These are phyloP conservation scores for Pezicula neosporulosa DNA, from an alignment of 2,329 filamentous ascomycete species.

Conservation along the genomic window DNA sequence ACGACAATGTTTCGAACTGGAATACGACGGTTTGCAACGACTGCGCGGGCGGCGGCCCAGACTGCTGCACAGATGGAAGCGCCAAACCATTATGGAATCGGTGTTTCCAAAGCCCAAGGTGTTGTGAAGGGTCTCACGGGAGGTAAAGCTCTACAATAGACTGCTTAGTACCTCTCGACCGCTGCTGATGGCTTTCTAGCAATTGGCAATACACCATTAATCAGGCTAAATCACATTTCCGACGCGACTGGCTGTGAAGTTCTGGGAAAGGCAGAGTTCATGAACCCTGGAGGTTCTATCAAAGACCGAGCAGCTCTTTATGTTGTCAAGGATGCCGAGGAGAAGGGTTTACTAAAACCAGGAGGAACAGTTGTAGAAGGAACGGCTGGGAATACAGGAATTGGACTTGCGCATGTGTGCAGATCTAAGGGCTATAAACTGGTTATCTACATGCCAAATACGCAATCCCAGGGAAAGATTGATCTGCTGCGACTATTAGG, in stretches of 20 bases:
- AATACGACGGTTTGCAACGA: slow-evolving; percentile 52
- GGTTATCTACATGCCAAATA: slow-evolving; percentile 99
- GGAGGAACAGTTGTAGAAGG: slow-evolving; percentile 96
- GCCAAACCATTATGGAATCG: slow-evolving; percentile 52
- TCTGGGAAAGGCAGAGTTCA: slow-evolving; percentile 96
- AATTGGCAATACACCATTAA: slow-evolving; percentile 95
- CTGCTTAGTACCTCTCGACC: slow-evolving; percentile 1
- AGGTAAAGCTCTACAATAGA: slow-evolving; percentile 42
- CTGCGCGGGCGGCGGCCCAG: slow-evolving; percentile 46
- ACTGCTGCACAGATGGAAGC: slow-evolving; percentile 41
- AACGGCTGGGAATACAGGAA: slow-evolving; percentile 96
- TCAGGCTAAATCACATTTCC: slow-evolving; percentile 84
- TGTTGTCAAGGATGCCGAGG: slow-evolving; percentile 91
- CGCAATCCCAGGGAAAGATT: slow-evolving; percentile 96
- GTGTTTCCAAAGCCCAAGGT: slow-evolving; percentile 64
- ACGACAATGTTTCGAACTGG: slow-evolving; percentile 50
- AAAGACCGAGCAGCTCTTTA: slow-evolving; percentile 96
- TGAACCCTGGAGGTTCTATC: slow-evolving; percentile 93
- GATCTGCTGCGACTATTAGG: slow-evolving; percentile 87
- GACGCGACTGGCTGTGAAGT: slow-evolving; percentile 90
- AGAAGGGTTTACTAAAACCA: slow-evolving; percentile 73
- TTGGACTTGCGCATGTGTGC: slow-evolving; percentile 95
- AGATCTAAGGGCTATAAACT: slow-evolving; percentile 87
- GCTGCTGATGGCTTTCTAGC: slow-evolving; percentile 47
- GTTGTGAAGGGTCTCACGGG: slow-evolving; percentile 63